Evolutionary conservation across 192 early-diverging fungal genomes (phyloP).

Genomic region (Coemansia sp.): DNA sequence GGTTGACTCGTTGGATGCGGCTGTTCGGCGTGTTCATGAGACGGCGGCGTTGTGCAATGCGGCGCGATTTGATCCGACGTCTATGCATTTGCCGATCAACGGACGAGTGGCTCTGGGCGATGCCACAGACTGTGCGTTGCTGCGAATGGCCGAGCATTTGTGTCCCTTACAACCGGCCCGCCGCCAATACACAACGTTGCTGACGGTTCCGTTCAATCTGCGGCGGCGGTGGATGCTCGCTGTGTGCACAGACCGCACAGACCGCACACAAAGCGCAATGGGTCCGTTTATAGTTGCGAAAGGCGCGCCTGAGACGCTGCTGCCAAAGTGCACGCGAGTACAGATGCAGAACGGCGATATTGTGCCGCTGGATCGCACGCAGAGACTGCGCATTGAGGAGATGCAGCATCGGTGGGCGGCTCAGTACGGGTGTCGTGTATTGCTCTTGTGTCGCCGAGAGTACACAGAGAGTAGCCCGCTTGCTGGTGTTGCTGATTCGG

Average conservation of each 20-base stretch:
- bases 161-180: constrained; percentile 9
- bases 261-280: constrained; percentile 11
- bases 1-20: constrained; percentile 5
- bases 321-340: constrained; percentile 53
- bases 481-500: constrained; percentile 27
- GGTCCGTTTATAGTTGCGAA: constrained; percentile 66
- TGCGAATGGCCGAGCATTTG: constrained; percentile 62
- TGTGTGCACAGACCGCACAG: constrained; percentile 10
- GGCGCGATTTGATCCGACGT: constrained; percentile 61
- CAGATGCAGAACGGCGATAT: constrained; percentile 45
- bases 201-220: constrained; percentile 70
- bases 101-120: constrained; percentile 73
- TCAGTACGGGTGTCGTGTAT: constrained; percentile 58
- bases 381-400: constrained; percentile 25
- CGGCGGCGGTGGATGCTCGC: constrained; percentile 71
- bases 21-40: constrained; percentile 39
- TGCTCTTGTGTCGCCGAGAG: constrained; percentile 48
- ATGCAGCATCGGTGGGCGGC: constrained; percentile 58
- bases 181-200: constrained; percentile 16
- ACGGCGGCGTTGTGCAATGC: constrained; percentile 64
- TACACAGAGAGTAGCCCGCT: constrained; percentile 49
- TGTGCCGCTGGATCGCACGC: constrained; percentile 36
- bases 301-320: constrained; percentile 77
- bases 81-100: constrained; percentile 49
- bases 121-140: constrained; percentile 81